A percentile compares a stretch with the other conserved stretches of the same genome.
These are phyloP conservation scores for Davidsoniella neocaledoniae DNA, from an alignment of 2,329 filamentous ascomycete genomes.

Conservation along the genomic window DNA sequence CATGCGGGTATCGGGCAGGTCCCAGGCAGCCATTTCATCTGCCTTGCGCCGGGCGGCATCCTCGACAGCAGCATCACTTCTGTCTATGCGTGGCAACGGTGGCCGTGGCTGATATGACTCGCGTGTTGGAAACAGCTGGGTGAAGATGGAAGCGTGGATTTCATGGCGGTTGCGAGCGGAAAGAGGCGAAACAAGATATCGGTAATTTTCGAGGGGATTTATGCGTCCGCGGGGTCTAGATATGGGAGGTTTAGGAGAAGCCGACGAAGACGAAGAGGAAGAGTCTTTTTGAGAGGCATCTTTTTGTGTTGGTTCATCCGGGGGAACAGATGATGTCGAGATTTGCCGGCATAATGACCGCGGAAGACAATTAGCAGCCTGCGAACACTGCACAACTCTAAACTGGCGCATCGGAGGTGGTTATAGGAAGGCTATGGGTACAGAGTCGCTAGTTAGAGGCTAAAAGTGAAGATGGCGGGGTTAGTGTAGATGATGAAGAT, in stretches of 20 bases:
- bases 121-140: constrained; percentile 11
- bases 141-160: constrained; percentile 11
- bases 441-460: too few relatives aligned
- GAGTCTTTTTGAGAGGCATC: not conserved
- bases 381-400: too few relatives aligned
- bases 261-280: not conserved
- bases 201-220: not conserved
- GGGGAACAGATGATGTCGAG: too few relatives aligned
- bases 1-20: not conserved
- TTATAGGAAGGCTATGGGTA: too few relatives aligned
- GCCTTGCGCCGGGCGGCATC: not conserved
- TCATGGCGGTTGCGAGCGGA: constrained; percentile 5
- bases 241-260: not conserved
- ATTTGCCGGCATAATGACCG: too few relatives aligned
- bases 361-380: too few relatives aligned
- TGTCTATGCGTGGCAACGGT: constrained; percentile 1
- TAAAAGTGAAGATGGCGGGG: too few relatives aligned
- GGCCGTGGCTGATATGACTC: constrained; percentile 8
- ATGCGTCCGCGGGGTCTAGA: not conserved
- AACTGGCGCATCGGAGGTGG: too few relatives aligned
- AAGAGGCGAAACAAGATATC: not conserved
- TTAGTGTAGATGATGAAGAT: too few relatives aligned
- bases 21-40: not conserved
- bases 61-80: constrained; percentile 1
- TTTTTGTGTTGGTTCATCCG: too few relatives aligned